Evolutionary conservation across 495 filamentous ascomycete species (phyloP), one percentile per base, ranked within the genome.

Genomic region (Lasiosphaeria hispida): DNA sequence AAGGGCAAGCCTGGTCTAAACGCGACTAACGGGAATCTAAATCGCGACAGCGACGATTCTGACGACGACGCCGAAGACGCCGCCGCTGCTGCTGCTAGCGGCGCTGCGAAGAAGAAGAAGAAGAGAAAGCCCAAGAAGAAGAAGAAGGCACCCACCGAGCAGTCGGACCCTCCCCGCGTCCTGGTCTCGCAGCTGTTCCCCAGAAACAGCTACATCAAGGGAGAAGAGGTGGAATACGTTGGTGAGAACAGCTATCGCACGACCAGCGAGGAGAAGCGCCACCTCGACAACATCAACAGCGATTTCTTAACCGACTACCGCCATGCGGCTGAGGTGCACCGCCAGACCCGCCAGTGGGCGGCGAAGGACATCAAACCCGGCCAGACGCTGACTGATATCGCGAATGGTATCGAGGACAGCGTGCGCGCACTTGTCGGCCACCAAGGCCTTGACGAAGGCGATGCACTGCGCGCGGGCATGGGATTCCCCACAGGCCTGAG

Each of bases 101-200:
- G 66, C 2, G 76, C 69, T 5, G 75, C 75, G 44, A 80, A 81
- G 69, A 83, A 83, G 69, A 81, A 83, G 71, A 91, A 91, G 77
- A 90, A 90, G 76, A 92, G 87, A 80, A 91, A 91, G 79, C 89
- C 88, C 78, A 89, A 85, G 79, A 91, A 87, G 80, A 87, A 83
- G 75, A 88, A 87, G 83, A 87, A 87, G 77, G 72, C 68, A 14
- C 83, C 86, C 15, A 89, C 87, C 17, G 77, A 83, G 53, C 91
- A 96, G 75, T 87, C 87, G 30, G 78, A 82, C 33, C 91, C 91
- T 17, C 90, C 91, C 0, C 82, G 89, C 36, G 86, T 95, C 17
- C 78, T 85, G 55, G 75, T 95, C 30, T 84, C 87, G 53, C 82
- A 85, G 59, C 81, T 96, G 23, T 95, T 92, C 76, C 86, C 86